Base-by-base conservation (phyloP, 805 yeast species). In the Teunomyces pallodes region DNA sequence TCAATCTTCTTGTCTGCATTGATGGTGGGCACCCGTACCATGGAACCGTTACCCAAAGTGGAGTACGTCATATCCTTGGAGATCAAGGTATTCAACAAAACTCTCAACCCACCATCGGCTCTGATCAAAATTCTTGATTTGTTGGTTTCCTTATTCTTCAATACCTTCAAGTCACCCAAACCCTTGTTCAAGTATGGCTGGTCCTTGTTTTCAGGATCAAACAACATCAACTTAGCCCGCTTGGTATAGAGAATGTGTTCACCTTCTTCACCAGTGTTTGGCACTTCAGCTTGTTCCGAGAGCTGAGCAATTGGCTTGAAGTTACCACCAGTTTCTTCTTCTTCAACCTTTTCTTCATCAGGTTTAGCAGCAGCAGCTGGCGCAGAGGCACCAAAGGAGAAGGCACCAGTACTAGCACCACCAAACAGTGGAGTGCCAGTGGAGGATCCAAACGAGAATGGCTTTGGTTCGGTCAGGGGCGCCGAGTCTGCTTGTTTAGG, bases 41-140 rank as follows among this genome's bases (percentile, higher is more conserved):
- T 67, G 28, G 83, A 80, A 28, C 88, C 85, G 62, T 84, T 78
- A 43, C 92, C 83, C 48, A 82, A 70, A 3, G 79, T 73, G 9
- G 77, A 72, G 62, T 90, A 91, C 1, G 71, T 72, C 49, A 89
- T 70, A 44, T 79, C 80, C 46, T 77, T 77, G 8, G 79, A 71
- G 9, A 90, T 65, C n/a, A 74, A 67, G 10, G 83, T 72, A 62
- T 92, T 92, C 50, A 92, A 67, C 41, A 92, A 65, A 12, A 90
- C 83, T 56, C 96, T 80, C 35, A 86, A 85, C 35, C 90, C 83
- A 27, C 96, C 97, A 48, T 91, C 98, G 0, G 97, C 88, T 59
- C 98, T 82, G 16, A 92, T 77, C 32, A 92, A 69, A 10, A 88
- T 69, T 63, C 98, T 81, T 2, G 83, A 62, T 60, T 88, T 88